Percentiles rank a stretch among this genome's conserved stretches.
Conservation (phyloP, 1,284 basidiomycete species). For the Cryptococcus wingfieldii region DNA sequence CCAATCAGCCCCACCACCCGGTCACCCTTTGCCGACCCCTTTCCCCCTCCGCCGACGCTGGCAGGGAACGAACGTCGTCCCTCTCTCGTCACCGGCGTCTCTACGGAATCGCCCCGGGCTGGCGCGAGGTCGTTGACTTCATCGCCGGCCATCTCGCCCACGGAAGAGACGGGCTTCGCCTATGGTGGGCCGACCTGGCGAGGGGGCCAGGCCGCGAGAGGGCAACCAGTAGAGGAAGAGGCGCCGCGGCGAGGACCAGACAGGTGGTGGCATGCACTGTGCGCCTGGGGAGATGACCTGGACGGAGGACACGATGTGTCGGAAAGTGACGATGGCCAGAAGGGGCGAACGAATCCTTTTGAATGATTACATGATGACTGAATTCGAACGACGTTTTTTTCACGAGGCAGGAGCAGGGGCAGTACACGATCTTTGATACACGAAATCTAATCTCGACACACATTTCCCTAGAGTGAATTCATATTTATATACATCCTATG, state of each 20-base stretch:
- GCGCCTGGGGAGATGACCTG: slow-evolving; percentile 42
- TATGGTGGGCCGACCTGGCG: slow-evolving; percentile 34
- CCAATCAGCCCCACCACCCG: slow-evolving; percentile 8
- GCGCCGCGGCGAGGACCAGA: slow-evolving; percentile 19
- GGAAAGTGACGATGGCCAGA: slow-evolving; percentile 18
- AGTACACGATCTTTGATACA: no score
- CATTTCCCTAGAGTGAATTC: no score
- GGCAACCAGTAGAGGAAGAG: slow-evolving; percentile 3
- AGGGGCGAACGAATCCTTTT: slow-evolving; percentile 41
- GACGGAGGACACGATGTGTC: slow-evolving; percentile 31
- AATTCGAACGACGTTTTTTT: no score
- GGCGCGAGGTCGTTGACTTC: not conserved
- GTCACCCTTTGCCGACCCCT: slow-evolving; percentile 30
- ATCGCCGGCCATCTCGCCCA: slow-evolving; percentile 13
- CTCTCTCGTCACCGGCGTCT: slow-evolving; percentile 4
- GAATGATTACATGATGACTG: slow-evolving; percentile 15
- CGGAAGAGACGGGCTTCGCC: slow-evolving; percentile 15
- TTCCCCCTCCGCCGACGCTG: slow-evolving; percentile 4
- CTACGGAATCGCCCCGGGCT: not conserved
- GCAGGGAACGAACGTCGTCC: not conserved
- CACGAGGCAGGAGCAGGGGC: no score
- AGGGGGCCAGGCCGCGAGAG: slow-evolving; percentile 20
- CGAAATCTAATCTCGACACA: no score
- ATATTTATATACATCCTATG: no score
- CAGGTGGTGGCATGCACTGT: slow-evolving; percentile 44